Percentiles rank a stretch among this genome's conserved stretches.
phyloP scores from a whole-genome alignment of 1,284 basidiomycete species.

The Phylloporus sp. region DNA sequence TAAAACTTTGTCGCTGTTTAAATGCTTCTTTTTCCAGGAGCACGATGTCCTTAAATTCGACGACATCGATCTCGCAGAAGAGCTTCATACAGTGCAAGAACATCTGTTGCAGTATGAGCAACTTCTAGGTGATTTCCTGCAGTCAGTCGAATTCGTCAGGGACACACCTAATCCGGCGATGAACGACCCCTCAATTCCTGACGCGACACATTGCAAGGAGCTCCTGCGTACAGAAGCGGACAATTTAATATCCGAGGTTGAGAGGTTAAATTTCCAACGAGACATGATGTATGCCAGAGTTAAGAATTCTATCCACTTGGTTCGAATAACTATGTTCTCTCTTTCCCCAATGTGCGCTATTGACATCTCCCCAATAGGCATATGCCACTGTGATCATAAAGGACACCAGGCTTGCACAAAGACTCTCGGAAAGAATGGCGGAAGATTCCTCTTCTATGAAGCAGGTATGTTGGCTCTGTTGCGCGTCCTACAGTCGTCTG shows the following conservation, averaged over 20 bases:
- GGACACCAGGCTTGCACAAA: conserved; percentile 47
- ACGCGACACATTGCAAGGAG: conserved; percentile 23
- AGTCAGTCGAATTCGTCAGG: conserved; percentile 51
- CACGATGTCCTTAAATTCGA: conserved; percentile 41
- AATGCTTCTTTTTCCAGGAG: conserved; percentile 41
- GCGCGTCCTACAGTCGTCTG: neutral
- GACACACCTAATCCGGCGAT: conserved; percentile 51
- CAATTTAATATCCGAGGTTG: conserved; percentile 50
- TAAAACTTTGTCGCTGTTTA: too few species aligned
- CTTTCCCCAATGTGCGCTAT: neutral
- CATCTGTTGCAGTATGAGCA: conserved; percentile 54
- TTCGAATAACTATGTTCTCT: conserved; percentile 10
- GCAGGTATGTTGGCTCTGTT: conserved; percentile 24
- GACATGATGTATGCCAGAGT: conserved; percentile 49
- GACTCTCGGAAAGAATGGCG: conserved; percentile 46
- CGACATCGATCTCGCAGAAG: conserved; percentile 45
- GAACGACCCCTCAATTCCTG: conserved; percentile 23
- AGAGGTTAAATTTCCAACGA: conserved; percentile 46
- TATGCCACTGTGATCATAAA: conserved; percentile 51
- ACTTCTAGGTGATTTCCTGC: conserved; percentile 54
- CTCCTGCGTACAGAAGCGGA: conserved; percentile 47
- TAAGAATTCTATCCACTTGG: conserved; percentile 54
- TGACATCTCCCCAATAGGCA: conserved; percentile 36
- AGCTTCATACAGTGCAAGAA: conserved; percentile 56
- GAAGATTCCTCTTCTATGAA: conserved; percentile 54